Evolutionary conservation across 768 basidiomycete genomes (phyloP), one percentile per base, ranked within the genome.

Genomic region (Boletus rubescentipes): DNA sequence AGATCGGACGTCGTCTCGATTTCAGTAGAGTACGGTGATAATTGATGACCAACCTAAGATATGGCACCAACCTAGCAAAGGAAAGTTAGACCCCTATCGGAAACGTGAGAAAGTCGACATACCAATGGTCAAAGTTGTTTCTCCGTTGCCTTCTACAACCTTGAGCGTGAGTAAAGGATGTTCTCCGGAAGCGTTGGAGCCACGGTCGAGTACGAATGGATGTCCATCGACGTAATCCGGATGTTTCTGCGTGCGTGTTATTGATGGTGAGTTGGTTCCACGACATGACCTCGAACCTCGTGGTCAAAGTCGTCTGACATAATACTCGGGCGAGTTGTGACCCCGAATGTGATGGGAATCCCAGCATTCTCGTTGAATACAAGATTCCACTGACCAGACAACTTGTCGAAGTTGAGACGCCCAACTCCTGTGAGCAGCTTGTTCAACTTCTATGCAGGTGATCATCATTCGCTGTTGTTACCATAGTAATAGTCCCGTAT

Each of bases 41-140:
- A 26, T 40, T 12, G n/a, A 38, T 16, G 36, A 51, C 50, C 6
- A 44, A 44, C 50, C 50, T 9, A 51, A 31, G 30, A 51, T 51
- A 16, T 51, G 50, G 29, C 42, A 44, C 50, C 50, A 51, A 31
- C 50, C 42, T 51, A 18, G 10, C 3, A 4, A 26, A 11, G 6
- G 5, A n/a, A 7, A 36, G 12, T 26, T 10, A 11, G 21, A 12
- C 3, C 9, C 26, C 6, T 16, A 26, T 26, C 9, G 46, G 9
- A 36, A 36, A 36, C n/a, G 11, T 26, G 34, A n/a, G n/a, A 11
- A 44, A 29, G 7, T 9, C 18, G 12, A 20, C 38, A 35, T 32
- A 51, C 42, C 50, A 16, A 51, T 35, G 10, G 50, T 51, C 35
- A 51, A 4, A 14, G 50, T 51, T n/a, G 50, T 45, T 44, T 51